Percentiles rank a stretch among this genome's conserved stretches.
Conservation (phyloP, 805 yeast species). For the Priceomyces castillae region DNA sequence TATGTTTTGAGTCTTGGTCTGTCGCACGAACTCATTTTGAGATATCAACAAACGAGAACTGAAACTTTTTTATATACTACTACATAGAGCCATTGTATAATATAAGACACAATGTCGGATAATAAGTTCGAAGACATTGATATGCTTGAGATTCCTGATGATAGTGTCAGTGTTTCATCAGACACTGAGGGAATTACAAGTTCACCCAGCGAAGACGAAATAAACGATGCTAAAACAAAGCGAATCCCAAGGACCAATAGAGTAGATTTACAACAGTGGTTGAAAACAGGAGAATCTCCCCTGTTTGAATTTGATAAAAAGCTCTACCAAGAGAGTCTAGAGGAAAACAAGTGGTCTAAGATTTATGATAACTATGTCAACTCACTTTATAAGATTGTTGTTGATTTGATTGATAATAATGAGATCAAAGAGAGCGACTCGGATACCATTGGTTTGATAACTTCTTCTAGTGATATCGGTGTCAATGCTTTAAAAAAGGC, state of each 20-base stretch:
- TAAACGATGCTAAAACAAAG: neutral
- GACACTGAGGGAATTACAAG: slow-evolving; percentile 27
- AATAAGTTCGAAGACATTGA: slow-evolving; percentile 37
- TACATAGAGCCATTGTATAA: slow-evolving; percentile 1
- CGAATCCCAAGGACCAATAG: slow-evolving; percentile 9
- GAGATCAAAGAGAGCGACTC: slow-evolving; percentile 18
- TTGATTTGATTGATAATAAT: slow-evolving; percentile 25
- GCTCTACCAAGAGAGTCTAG: slow-evolving; percentile 35
- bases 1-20: slow-evolving; percentile 3
- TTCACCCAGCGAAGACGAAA: slow-evolving; percentile 8
- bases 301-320: slow-evolving; percentile 42
- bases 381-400: slow-evolving; percentile 51
- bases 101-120: slow-evolving; percentile 6
- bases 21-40: neutral
- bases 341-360: slow-evolving; percentile 39
- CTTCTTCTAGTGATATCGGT: slow-evolving; percentile 15
- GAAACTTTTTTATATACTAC: neutral
- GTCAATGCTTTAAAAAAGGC: slow-evolving; percentile 6
- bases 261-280: slow-evolving; percentile 47
- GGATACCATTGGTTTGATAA: slow-evolving; percentile 32
- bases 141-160: slow-evolving; percentile 44
- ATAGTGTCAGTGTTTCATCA: slow-evolving; percentile 20
- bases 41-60: slow-evolving; percentile 1
- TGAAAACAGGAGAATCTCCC: slow-evolving; percentile 33
- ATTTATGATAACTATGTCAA: slow-evolving; percentile 49